These are phyloP conservation scores for Aspergillus cejpii DNA, from an alignment of 2,329 filamentous ascomycete species.

Conservation along the genomic window DNA sequence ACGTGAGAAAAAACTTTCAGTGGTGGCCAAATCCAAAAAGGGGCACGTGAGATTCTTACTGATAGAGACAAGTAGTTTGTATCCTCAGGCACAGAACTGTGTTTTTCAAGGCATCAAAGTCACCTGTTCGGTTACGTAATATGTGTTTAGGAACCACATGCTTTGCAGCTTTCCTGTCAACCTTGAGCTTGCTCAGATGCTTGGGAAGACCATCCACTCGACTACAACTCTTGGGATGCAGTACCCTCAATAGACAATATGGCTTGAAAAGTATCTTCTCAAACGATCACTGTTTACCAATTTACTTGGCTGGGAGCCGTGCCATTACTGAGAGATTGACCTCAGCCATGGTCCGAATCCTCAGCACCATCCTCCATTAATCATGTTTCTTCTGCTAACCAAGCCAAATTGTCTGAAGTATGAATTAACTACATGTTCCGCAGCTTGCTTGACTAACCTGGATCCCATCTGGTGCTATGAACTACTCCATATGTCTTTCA, in stretches of 20 bases:
- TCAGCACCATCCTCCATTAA: background rate
- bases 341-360: slow-evolving; percentile 4
- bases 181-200: slow-evolving; percentile 7
- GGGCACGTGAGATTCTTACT: background rate
- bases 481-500: background rate
- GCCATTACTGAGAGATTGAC: slow-evolving; percentile 7
- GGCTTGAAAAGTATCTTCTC: background rate
- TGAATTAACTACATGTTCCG: background rate
- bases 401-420: background rate
- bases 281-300: background rate
- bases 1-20: slow-evolving; percentile 12
- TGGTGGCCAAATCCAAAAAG: background rate
- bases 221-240: background rate
- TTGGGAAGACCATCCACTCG: slow-evolving; percentile 9
- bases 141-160: slow-evolving; percentile 10
- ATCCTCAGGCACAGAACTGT: slow-evolving; percentile 11
- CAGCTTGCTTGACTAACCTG: background rate
- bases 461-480: background rate
- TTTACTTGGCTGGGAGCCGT: background rate
- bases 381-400: background rate
- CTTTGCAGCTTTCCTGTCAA: slow-evolving; percentile 12
- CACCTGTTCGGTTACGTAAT: slow-evolving; percentile 17
- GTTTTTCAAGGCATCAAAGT: slow-evolving; percentile 6
- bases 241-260: slow-evolving; percentile 7
- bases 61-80: slow-evolving; percentile 2